Percentiles rank a stretch among this genome's conserved stretches.
Conservation (phyloP, 129 eudicot genomes). For the Flaveria linearis region DNA sequence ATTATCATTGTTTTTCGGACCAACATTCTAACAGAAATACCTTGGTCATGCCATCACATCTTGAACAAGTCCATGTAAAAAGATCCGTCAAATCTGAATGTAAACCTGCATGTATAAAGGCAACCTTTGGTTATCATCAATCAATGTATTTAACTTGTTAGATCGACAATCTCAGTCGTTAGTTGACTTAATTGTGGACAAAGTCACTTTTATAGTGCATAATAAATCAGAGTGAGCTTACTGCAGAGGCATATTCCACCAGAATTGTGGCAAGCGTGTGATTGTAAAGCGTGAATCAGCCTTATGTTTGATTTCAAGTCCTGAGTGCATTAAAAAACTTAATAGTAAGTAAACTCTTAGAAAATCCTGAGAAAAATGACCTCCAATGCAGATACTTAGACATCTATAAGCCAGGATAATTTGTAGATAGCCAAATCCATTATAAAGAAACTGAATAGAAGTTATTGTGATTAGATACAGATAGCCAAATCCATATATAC, state of each 20-base stretch:
- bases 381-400: not conserved
- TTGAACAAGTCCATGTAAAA: constrained; percentile 92
- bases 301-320: constrained; percentile 40
- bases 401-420: not conserved
- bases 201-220: not conserved
- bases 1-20: too few species aligned
- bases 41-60: constrained; percentile 81
- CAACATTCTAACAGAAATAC: constrained; percentile 29
- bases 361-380: not conserved
- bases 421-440: not conserved
- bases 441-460: not conserved
- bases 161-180: not conserved
- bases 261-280: constrained; percentile 72
- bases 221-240: constrained; percentile 37
- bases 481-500: not conserved
- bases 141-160: not conserved
- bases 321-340: constrained; percentile 42
- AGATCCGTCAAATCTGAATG: constrained; percentile 77
- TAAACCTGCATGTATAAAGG: constrained; percentile 60
- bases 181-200: not conserved
- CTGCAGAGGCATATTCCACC: constrained; percentile 94
- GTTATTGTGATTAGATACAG: not conserved
- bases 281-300: constrained; percentile 51
- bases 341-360: not conserved
- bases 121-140: not conserved